phyloP scores from a whole-genome alignment of 176 grass and related monocot species.

The Phoenix dactylifera region DNA sequence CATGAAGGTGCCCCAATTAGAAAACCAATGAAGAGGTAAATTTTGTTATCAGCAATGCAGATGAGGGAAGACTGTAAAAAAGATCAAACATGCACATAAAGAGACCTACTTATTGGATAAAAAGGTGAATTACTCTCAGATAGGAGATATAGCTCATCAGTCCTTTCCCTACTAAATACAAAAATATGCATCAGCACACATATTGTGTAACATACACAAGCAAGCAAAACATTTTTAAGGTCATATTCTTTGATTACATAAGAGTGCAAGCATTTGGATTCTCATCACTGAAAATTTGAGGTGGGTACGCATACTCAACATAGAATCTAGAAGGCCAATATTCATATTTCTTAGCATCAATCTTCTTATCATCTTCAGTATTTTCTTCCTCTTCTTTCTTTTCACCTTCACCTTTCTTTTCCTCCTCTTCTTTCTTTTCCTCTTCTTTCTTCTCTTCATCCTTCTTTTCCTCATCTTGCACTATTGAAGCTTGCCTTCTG shows the following conservation, averaged over 20 bases:
- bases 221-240: too few relatives aligned
- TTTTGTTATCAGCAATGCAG: too few relatives aligned
- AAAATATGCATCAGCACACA: too few relatives aligned
- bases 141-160: too few relatives aligned
- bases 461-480: conserved; percentile 35
- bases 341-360: conserved; percentile 34
- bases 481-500: conserved; percentile 30
- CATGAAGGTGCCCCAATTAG: too few relatives aligned
- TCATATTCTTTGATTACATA: background rate
- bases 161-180: too few relatives aligned
- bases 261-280: conserved; percentile 1
- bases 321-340: conserved; percentile 27
- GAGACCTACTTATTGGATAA: too few relatives aligned
- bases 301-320: conserved; percentile 25
- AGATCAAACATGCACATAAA: too few relatives aligned
- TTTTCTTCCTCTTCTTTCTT: conserved; percentile 1
- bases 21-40: too few relatives aligned
- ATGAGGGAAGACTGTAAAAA: too few relatives aligned
- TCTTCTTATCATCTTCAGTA: background rate
- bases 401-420: conserved; percentile 9
- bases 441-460: conserved; percentile 16
- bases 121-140: too few relatives aligned
- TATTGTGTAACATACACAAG: too few relatives aligned
- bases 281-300: conserved; percentile 7
- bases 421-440: conserved; percentile 28